Conservation (phyloP, 2,329 filamentous ascomycete genomes). For the Cladosporium oxysporum region DNA sequence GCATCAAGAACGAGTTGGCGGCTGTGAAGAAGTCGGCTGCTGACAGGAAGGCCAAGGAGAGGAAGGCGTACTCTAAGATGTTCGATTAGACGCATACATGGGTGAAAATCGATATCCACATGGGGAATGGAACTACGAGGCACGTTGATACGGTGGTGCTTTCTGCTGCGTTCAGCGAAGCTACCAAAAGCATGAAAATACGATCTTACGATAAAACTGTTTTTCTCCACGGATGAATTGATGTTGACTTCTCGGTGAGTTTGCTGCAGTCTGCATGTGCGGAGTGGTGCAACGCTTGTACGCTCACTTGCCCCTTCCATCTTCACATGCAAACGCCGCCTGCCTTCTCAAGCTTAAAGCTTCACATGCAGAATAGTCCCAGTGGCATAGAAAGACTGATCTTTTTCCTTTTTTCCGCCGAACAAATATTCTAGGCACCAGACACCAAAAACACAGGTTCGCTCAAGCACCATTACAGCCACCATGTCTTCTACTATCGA, state of each 20-base stretch:
- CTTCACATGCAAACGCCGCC: not conserved
- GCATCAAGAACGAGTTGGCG: conserved; percentile 72
- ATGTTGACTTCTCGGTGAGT: not conserved
- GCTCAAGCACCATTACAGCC: not conserved
- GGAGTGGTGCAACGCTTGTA: not conserved
- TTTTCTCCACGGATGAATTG: not conserved
- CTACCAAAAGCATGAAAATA: conserved; percentile 7
- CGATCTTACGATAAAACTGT: not conserved
- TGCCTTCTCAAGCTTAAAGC: not conserved
- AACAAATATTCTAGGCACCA: not conserved
- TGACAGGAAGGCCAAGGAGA: conserved; percentile 80
- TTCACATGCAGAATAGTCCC: not conserved
- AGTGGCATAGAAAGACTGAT: not conserved
- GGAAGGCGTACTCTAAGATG: conserved; percentile 89
- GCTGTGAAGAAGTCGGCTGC: conserved; percentile 75
- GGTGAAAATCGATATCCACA: not conserved
- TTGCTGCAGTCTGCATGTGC: not conserved
- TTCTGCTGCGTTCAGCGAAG: conserved; percentile 14
- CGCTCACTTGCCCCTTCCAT: not conserved
- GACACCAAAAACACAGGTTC: not conserved
- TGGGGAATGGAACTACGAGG: not conserved
- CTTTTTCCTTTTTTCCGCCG: not conserved
- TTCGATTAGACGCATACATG: conserved; percentile 55
- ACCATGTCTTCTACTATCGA: not conserved
- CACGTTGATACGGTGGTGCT: not conserved